Base-by-base conservation (phyloP, 1,284 basidiomycete genomes). In the Afroboletus lepidellus region DNA sequence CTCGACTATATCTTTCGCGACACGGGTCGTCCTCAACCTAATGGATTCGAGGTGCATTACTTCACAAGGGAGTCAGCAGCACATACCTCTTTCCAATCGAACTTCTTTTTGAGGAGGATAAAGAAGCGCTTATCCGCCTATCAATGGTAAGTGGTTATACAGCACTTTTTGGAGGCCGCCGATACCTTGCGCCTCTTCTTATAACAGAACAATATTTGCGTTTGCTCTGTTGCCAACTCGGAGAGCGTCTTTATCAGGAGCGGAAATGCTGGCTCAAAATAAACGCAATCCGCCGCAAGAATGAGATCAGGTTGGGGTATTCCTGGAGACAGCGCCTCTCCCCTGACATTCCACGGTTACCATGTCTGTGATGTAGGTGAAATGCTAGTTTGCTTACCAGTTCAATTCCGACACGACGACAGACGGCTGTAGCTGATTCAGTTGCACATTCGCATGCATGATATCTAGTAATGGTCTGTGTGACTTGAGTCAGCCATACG, bases 91-190 rank as follows among this genome's bases (percentile, higher is more conserved):
- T 71, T 70, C 84, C 90, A 94, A n/a, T 71, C 75, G 65, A 97
- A 97, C 48, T 83, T 75, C 62, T 90, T 94, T 69, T 84, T 92
- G 50, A 97, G 75, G 63, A 95, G 65, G 0, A 74, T 69, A 67
- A 97, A 97, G 73, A 97, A 97, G 1, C 90, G 83, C 65, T 88
- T 94, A 69, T 97, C 94, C 0, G 93, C 94, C 90, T 93, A 58
- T 13, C 36, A 50, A 38, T 8, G 12, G 33, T 59, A 8, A 60
- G 20, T 41, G 54, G n/a, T 43, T 8, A 13, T 29, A 37, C 38
- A 30, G 20, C 42, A 25, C 18, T 42, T 24, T 34, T 12, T 21
- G 30, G 33, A 38, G 29, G 37, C 49, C 47, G 13, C 18, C 16
- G 12, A 54, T 48, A 89, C 92, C 82, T 94, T 96, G 70, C 94